Evolutionary conservation across 1,284 basidiomycete species (phyloP), one percentile per base, ranked within the genome.

Genomic region (Ceratobasidium sp.): DNA sequence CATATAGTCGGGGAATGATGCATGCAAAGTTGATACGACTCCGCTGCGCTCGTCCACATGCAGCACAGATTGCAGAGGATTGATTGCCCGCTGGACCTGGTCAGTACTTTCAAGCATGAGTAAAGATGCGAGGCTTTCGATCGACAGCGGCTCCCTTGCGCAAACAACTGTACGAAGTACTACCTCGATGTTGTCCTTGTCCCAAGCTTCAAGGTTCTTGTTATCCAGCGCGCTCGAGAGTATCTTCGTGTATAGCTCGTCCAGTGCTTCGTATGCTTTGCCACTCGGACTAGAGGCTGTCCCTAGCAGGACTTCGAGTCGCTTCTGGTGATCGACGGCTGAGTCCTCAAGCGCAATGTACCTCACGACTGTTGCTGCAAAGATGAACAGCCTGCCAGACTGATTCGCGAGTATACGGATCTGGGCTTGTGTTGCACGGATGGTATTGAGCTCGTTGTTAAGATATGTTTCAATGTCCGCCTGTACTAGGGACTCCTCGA

Each of bases 381-480:
- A 59, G 12, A 70, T 70, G 68, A 70, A 70, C 38, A 70, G 50
- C 15, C 28, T 3, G 50, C 68, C 68, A 26, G 68, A 33, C 26
- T 40, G 26, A 17, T 57, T n/a, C 1, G 38, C 68, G 9, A 70
- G 52, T 28, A 17, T 9, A 20, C 56, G 1, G 12, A 70, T 28
- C 40, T 70, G 26, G 20, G n/a, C 40, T 57, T 33, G 3, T 57
- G 3, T 10, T 13, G n/a, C 9, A 44, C 38, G 40, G 33, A 66
- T 44, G 13, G 42, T 12, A 5, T 20, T 26, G 1, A 73, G 59
- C 26, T 73, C 70, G 12, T n/a, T n/a, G 6, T 12, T 62, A 0
- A 73, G 44, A 23, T 73, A 73, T 10, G 26, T 26, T 42, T 61
- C 26, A 23, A 73, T 73, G 33, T 73, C 70, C 20, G 70, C 70